Conservation (phyloP, 495 filamentous ascomycete species). For the Neurospora sp. region DNA sequence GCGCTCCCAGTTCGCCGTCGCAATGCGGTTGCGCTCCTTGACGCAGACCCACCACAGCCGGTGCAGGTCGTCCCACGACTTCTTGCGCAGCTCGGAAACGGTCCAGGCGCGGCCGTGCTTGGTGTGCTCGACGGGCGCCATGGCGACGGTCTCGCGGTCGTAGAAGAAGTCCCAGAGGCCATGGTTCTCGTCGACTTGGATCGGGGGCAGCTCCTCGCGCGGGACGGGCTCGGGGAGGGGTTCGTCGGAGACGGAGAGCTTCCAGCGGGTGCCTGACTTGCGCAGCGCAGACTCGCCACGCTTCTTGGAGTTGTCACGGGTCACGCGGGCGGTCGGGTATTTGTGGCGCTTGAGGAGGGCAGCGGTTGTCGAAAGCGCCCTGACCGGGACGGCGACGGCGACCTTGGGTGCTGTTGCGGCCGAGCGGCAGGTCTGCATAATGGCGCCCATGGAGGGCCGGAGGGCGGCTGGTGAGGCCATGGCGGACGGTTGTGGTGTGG, state of each 20-base stretch:
- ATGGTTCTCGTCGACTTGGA: conserved; percentile 59
- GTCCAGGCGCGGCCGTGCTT: conserved; percentile 74
- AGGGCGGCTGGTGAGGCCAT: conserved; percentile 36
- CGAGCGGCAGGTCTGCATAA: conserved; percentile 7
- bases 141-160: conserved; percentile 48
- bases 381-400: not conserved
- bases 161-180: conserved; percentile 93
- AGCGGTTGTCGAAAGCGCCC: conserved; percentile 26
- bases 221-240: conserved; percentile 65
- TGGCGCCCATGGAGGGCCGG: conserved; percentile 32
- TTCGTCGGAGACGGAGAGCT: conserved; percentile 57
- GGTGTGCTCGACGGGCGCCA: conserved; percentile 53
- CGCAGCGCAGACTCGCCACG: conserved; percentile 76
- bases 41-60: conserved; percentile 88
- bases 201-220: conserved; percentile 47
- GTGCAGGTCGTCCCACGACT: conserved; percentile 92
- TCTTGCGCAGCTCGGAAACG: conserved; percentile 75
- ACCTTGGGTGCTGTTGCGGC: conserved; percentile 4
- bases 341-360: conserved; percentile 24
- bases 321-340: conserved; percentile 27
- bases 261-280: conserved; percentile 62
- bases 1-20: conserved; percentile 62
- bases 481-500: not conserved
- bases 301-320: conserved; percentile 51
- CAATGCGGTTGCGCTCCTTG: conserved; percentile 84